phyloP scores from a whole-genome alignment of 2,329 filamentous ascomycete species.

The Fonsecaea multimorphosa region DNA sequence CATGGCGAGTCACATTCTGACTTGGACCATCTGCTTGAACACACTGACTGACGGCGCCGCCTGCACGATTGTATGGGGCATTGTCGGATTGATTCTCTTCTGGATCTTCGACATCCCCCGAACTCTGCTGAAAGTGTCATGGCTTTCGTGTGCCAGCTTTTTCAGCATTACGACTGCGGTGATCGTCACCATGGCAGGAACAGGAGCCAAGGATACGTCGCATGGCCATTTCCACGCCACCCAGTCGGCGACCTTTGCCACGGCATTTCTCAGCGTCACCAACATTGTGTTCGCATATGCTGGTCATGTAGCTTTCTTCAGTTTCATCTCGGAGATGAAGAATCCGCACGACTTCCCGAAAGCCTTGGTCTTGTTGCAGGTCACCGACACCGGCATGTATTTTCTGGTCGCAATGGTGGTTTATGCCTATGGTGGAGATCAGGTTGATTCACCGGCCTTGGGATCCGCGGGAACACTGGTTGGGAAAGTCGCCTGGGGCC shows the following conservation, averaged over 20 bases:
- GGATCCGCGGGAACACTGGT: slow-evolving; percentile 64
- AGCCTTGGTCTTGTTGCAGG: slow-evolving; percentile 67
- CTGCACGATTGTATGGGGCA: slow-evolving; percentile 69
- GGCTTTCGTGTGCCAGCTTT: slow-evolving; percentile 68
- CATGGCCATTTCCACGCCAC: slow-evolving; percentile 57
- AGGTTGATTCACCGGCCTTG: slow-evolving; percentile 70
- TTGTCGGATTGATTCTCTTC: slow-evolving; percentile 65
- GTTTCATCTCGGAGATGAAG: slow-evolving; percentile 68
- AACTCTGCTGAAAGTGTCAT: slow-evolving; percentile 67
- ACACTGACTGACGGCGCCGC: slow-evolving; percentile 66
- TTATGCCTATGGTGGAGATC: slow-evolving; percentile 68
- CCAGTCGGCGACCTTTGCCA: slow-evolving; percentile 55
- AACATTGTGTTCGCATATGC: slow-evolving; percentile 77
- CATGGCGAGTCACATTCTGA: slow-evolving; percentile 73
- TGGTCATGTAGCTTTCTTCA: slow-evolving; percentile 72
- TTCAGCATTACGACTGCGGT: slow-evolving; percentile 68
- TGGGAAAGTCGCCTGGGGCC: slow-evolving; percentile 69
- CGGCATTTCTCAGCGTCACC: slow-evolving; percentile 65
- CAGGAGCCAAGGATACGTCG: slow-evolving; percentile 59
- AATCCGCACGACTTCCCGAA: slow-evolving; percentile 66
- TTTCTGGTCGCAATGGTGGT: slow-evolving; percentile 70
- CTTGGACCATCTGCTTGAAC: slow-evolving; percentile 72
- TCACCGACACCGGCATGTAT: slow-evolving; percentile 66
- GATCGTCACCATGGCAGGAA: slow-evolving; percentile 69
- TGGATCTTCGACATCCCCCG: slow-evolving; percentile 66